Percentiles rank a stretch among this genome's conserved stretches.
These are phyloP conservation scores for Saturnispora kantuleensis DNA, from an alignment of 805 yeast genomes.

Conservation along the genomic window DNA sequence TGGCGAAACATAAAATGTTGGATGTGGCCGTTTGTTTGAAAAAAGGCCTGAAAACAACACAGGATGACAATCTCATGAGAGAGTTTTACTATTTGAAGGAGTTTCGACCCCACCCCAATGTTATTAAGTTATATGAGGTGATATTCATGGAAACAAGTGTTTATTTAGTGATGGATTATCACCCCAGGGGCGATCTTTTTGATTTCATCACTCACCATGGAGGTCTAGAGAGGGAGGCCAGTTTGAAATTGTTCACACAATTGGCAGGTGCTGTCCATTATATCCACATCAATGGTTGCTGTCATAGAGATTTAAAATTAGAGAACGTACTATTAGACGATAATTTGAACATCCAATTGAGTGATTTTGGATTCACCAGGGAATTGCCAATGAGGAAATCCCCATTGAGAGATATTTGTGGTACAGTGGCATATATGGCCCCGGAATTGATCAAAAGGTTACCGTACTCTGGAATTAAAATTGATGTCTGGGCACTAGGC, in stretches of 20 bases:
- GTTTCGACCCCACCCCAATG: constrained; percentile 64
- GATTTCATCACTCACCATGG: constrained; percentile 49
- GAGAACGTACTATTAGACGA: constrained; percentile 70
- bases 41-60: constrained; percentile 40
- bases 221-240: constrained; percentile 41
- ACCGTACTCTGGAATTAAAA: constrained; percentile 69
- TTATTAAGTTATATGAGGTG: constrained; percentile 78
- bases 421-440: constrained; percentile 94
- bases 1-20: constrained; percentile 71
- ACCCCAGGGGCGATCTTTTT: constrained; percentile 71
- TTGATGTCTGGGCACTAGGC: constrained; percentile 91
- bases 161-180: constrained; percentile 86
- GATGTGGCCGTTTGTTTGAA: constrained; percentile 76
- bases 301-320: constrained; percentile 91
- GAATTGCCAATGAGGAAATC: constrained; percentile 36
- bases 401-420: constrained; percentile 75
- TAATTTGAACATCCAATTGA: constrained; percentile 55
- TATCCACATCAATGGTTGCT: constrained; percentile 69
- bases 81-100: constrained; percentile 86
- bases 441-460: constrained; percentile 71
- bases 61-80: constrained; percentile 79
- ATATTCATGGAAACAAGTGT: constrained; percentile 69
- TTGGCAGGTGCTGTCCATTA: constrained; percentile 64
- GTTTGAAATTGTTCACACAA: constrained; percentile 50
- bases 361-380: constrained; percentile 92